These are phyloP conservation scores for Paecilomyces fulvus DNA, from an alignment of 2,329 filamentous ascomycete species.

Conservation along the genomic window DNA sequence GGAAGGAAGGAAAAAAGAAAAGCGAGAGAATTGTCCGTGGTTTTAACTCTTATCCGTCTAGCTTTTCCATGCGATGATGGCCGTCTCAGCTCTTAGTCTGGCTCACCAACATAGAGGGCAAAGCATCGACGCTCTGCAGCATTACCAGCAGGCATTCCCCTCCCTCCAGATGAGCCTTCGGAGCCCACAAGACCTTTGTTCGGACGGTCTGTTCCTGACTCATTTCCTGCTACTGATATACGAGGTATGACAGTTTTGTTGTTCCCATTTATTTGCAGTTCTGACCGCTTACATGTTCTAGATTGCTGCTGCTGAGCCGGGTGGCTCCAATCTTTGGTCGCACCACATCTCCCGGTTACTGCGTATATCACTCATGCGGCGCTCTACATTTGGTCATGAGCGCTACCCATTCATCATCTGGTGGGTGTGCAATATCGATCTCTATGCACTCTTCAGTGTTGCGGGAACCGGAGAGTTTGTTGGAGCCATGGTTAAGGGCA, in stretches of 20 bases:
- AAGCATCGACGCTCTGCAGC: conserved; percentile 43
- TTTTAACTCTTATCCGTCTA: conserved; percentile 15
- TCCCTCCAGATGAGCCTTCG: conserved; percentile 38
- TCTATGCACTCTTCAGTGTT: conserved; percentile 47
- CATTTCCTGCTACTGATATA: conserved; percentile 51
- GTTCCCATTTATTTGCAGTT: background rate
- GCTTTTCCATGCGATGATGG: conserved; percentile 52
- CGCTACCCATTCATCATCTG: conserved; percentile 45
- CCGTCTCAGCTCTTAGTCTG: conserved; percentile 47
- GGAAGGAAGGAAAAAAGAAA: no score
- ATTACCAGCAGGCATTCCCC: conserved; percentile 47
- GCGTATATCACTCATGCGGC: conserved; percentile 42
- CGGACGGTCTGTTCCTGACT: conserved; percentile 48
- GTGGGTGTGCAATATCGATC: conserved; percentile 47
- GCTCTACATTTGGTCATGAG: conserved; percentile 36
- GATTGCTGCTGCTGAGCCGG: conserved; percentile 40
- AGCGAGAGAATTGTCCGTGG: background rate
- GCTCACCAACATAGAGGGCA: conserved; percentile 38
- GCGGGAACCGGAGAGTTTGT: conserved; percentile 45
- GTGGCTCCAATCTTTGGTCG: conserved; percentile 45
- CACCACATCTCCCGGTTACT: conserved; percentile 46
- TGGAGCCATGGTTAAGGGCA: conserved; percentile 37
- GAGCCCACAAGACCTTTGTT: conserved; percentile 44
- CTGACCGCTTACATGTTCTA: conserved; percentile 13
- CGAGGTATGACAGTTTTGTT: conserved; percentile 35